These are phyloP conservation scores for Boletus tomentosulus DNA, from an alignment of 768 basidiomycete genomes.

Conservation along the genomic window DNA sequence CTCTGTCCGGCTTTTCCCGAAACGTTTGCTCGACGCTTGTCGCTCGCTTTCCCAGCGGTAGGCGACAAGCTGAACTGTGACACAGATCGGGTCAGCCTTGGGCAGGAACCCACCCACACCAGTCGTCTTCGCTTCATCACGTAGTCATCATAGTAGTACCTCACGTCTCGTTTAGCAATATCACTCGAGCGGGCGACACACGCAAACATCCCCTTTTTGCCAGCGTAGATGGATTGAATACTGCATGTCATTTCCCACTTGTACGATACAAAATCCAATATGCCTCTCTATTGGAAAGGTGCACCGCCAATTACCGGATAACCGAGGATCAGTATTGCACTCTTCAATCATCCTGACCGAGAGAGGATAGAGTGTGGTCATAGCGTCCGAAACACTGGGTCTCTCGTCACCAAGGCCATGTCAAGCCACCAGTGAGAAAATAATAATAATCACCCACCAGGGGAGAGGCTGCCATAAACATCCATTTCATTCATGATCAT, in stretches of 20 bases:
- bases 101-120: too few species aligned
- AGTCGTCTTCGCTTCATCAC: too few species aligned
- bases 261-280: background rate
- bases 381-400: background rate
- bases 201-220: background rate
- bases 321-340: background rate
- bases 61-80: too few species aligned
- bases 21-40: too few species aligned
- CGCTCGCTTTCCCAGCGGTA: too few species aligned
- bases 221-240: background rate
- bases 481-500: slow-evolving; percentile 22
- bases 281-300: background rate
- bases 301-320: background rate
- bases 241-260: background rate
- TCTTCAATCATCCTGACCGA: background rate
- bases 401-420: background rate
- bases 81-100: too few species aligned
- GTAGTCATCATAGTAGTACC: too few species aligned
- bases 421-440: background rate
- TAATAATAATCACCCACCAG: background rate
- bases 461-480: background rate
- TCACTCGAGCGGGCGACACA: too few species aligned
- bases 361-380: background rate
- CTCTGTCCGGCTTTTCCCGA: too few species aligned
- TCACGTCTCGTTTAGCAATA: too few species aligned